phyloP scores from a whole-genome alignment of 768 basidiomycete species.

The Suillus ampliporus region DNA sequence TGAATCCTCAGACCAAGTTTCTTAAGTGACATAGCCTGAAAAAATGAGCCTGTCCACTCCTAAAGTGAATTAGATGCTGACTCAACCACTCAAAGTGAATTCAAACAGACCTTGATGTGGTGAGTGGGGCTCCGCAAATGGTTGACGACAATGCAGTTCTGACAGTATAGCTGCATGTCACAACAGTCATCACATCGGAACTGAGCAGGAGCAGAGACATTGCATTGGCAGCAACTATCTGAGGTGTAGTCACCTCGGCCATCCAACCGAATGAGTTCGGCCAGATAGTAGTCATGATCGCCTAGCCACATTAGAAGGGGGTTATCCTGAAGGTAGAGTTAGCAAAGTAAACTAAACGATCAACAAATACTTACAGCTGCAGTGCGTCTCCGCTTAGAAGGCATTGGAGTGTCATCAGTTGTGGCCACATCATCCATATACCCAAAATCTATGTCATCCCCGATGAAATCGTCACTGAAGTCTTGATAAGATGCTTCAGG shows the following conservation, averaged over 20 bases:
- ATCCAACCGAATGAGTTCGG: constrained; percentile 14
- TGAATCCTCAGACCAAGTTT: constrained; percentile 25
- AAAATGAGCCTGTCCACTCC: constrained; percentile 27
- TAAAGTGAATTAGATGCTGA: neutral
- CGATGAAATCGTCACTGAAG: neutral
- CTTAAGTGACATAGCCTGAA: constrained; percentile 20
- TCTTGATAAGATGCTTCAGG: neutral
- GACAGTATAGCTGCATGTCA: neutral
- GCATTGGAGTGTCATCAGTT: too few species aligned
- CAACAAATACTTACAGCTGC: too few species aligned
- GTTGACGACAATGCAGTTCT: neutral
- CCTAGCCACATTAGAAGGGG: constrained; percentile 11
- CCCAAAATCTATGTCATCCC: neutral
- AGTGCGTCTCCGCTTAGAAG: too few species aligned
- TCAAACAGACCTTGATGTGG: constrained; percentile 9
- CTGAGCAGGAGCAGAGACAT: neutral
- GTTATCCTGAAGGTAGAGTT: too few species aligned
- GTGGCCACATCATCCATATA: neutral
- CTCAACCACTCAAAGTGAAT: neutral
- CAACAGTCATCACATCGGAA: constrained; percentile 9
- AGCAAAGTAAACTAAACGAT: too few species aligned
- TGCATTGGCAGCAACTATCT: neutral
- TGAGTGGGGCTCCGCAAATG: constrained; percentile 10
- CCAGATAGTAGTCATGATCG: constrained; percentile 7
- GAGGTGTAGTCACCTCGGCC: constrained; percentile 5